Evolutionary conservation across 1,139 yeast genomes (phyloP).

Genomic region (Nakaseomyces delphensis): DNA sequence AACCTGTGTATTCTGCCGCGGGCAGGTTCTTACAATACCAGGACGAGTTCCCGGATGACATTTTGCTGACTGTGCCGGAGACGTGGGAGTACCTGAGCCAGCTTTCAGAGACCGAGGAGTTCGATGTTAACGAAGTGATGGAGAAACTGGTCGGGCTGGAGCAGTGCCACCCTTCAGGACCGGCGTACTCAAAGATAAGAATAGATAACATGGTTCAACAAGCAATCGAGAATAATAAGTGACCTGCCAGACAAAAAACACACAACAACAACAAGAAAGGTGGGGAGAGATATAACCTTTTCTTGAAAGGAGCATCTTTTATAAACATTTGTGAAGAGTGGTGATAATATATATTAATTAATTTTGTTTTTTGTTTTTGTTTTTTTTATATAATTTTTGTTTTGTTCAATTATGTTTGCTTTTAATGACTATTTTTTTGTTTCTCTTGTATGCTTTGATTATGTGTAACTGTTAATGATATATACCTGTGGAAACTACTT

Average conservation of each 20-base stretch:
- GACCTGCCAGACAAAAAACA: not conserved
- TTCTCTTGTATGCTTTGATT: not conserved
- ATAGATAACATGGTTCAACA: constrained; percentile 36
- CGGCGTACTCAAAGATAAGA: constrained; percentile 53
- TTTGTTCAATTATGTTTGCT: not conserved
- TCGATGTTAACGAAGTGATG: constrained; percentile 56
- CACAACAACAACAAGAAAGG: not conserved
- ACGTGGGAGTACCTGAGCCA: constrained; percentile 67
- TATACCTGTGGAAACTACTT: not conserved
- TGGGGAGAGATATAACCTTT: not conserved
- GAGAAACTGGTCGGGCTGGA: constrained; percentile 53
- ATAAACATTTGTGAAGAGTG: not conserved
- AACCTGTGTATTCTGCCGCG: constrained; percentile 5
- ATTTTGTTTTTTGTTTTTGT: not conserved
- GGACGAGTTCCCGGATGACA: constrained; percentile 28
- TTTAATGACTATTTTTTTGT: no score
- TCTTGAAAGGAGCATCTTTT: not conserved
- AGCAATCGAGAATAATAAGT: constrained; percentile 5
- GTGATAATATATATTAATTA: not conserved
- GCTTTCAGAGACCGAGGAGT: constrained; percentile 40
- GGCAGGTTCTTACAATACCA: constrained; percentile 8
- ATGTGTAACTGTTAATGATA: not conserved
- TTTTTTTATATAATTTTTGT: not conserved
- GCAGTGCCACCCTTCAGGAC: constrained; percentile 74
- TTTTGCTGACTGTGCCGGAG: constrained; percentile 62